Base-by-base conservation (phyloP, 1,284 basidiomycete species). In the Nidula niveotomentosa region DNA sequence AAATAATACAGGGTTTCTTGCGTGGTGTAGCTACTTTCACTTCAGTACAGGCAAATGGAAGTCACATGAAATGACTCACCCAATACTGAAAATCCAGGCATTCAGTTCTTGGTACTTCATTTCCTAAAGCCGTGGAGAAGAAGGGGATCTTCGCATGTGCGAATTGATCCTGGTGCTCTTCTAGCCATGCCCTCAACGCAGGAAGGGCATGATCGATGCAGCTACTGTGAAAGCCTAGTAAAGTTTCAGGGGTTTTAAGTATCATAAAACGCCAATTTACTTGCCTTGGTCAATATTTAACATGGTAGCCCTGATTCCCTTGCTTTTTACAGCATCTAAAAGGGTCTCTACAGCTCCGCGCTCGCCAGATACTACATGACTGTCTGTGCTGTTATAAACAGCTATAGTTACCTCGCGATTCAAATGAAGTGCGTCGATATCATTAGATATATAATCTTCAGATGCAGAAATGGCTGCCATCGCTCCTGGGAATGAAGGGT, bases 161-260 rank as follows among this genome's bases (percentile, higher is more conserved):
- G 36, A 68, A 58, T 4, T 48, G n/a, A 1, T 55, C 47, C 13
- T 54, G 53, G n/a, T 65, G 58, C 10, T 62, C 56, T 13, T 65
- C 60, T n/a, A 69, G 46, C 68, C 69, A 71, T 7, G 56, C 51
- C 34, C 58, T 59, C 7, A 73, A 62, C 3, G 62, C 56, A 8
- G 63, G 62, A 51, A 73, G 60, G 10, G 62, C 62, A 17, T 56
- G 53, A 1, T 65, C 59, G 48, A 73, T 66, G 45, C 66, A 67
- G 37, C 65, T 67, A 51, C 70, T 71, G 34, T 73, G 71, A 63
- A 73, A 73, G 8, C 69, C 71, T 72, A 41, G 10, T 3, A 10
- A 47, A 47, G 12, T 36, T 49, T 23, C 23, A 54, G 18, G 44
- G 48, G 10, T 7, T 37, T 9, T 17, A n/a, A 3, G 49, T 9